Conservation (phyloP, 257 asterid species). For the Ophiorrhiza pumila region DNA sequence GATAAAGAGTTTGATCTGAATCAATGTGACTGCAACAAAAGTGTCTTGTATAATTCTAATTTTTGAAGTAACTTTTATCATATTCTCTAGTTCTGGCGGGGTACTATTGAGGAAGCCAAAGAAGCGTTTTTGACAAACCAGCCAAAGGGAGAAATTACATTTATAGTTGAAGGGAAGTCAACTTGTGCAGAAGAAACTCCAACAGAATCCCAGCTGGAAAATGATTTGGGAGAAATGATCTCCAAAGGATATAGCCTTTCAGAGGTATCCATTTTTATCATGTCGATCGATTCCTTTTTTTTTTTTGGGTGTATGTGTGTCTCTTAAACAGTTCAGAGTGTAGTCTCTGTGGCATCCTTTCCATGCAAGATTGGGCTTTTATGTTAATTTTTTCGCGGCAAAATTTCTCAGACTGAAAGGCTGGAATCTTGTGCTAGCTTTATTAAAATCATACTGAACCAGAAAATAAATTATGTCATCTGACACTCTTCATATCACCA, state of each 20-base stretch:
- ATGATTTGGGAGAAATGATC: constrained; percentile 62
- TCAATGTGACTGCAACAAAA: neutral
- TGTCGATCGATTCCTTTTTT: constrained; percentile 2
- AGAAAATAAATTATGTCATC: neutral
- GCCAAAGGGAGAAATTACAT: constrained; percentile 91
- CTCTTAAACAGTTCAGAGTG: too few relatives aligned
- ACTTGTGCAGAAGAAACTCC: constrained; percentile 43
- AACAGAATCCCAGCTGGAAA: constrained; percentile 71
- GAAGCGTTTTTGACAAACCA: constrained; percentile 61
- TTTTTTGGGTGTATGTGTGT: neutral
- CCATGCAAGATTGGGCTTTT: neutral
- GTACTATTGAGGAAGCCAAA: constrained; percentile 71
- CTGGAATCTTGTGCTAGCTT: neutral
- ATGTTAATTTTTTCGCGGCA: neutral
- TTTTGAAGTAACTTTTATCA: neutral
- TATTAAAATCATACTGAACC: neutral
- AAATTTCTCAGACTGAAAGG: neutral
- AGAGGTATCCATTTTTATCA: constrained; percentile 45
- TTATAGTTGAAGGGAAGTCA: constrained; percentile 68
- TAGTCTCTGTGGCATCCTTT: neutral
- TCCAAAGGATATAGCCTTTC: constrained; percentile 81
- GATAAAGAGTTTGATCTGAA: neutral
- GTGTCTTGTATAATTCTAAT: neutral
- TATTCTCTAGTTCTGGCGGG: constrained; percentile 70
- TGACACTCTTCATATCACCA: neutral